Evolutionary conservation across 2,329 filamentous ascomycete genomes (phyloP).

Genomic region (Piedraia hortae): DNA sequence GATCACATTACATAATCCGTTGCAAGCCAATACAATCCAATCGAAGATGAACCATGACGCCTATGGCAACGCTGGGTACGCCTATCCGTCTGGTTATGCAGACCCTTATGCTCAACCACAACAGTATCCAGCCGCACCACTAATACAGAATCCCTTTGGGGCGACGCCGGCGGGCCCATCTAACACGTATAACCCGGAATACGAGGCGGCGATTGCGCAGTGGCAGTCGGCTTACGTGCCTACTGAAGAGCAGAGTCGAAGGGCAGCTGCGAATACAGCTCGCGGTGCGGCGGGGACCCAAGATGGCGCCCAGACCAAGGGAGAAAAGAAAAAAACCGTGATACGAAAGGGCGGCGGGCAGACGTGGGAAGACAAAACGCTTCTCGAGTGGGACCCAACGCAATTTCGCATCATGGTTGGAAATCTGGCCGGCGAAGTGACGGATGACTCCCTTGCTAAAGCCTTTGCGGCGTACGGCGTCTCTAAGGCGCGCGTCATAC

Average conservation of each 20-base stretch:
- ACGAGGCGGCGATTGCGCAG: conserved; percentile 74
- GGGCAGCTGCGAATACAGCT: conserved; percentile 2
- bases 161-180: conserved; percentile 23
- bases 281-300: neutral
- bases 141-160: conserved; percentile 61
- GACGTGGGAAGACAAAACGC: conserved; percentile 64
- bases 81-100: conserved; percentile 5
- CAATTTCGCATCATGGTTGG: conserved; percentile 91
- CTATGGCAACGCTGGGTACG: conserved; percentile 3
- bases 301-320: conserved; percentile 1
- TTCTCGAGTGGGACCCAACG: conserved; percentile 86
- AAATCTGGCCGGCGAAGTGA: conserved; percentile 89
- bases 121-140: conserved; percentile 17
- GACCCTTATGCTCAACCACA: conserved; percentile 20
- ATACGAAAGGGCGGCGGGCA: conserved; percentile 70
- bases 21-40: no score
- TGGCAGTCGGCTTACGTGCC: conserved; percentile 39
- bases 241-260: conserved; percentile 8
- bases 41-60: no score
- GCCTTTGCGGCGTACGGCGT: conserved; percentile 81
- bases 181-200: conserved; percentile 37
- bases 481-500: conserved; percentile 74
- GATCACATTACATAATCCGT: no score
- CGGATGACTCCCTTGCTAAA: conserved; percentile 82
- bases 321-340: conserved; percentile 44